Evolutionary conservation across 805 yeast species (phyloP), one percentile per base, ranked within the genome.

Genomic region (Pichia occidentalis): DNA sequence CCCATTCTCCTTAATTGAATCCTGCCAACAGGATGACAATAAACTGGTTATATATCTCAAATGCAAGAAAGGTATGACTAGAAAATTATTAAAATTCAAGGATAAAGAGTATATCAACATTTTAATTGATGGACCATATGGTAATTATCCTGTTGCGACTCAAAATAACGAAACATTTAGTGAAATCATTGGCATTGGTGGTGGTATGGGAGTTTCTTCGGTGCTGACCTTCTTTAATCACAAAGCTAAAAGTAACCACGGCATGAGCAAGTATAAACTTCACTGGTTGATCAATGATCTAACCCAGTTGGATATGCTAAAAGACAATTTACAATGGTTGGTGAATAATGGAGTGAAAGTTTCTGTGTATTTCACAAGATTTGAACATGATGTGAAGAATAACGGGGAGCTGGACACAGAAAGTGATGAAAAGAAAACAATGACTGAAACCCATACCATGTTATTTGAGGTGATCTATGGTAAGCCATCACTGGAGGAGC

Each of bases 91-190:
- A 2, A 31, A 36, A n/a, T n/a, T n/a, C n/a, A n/a, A n/a, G n/a
- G n/a, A n/a, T n/a, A 9, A 17, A 18, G 10, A 19, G 17, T 12
- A 17, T 13, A 39, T 38, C 32, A 61, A 57, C 24, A 52, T 65
- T 2, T 47, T 64, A 10, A 40, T 75, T 4, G 90, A 81, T 51
- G 88, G 88, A 0, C 86, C 87, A 2, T 81, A 82, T 50, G 86
- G 86, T 13, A 26, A 16, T 14, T 31, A 42, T 13, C 42, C 45
- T 13, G 10, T 35, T 26, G 24, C 20, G 4, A 34, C 16, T n/a
- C 18, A 19, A 10, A 24, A 38, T 22, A 40, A 37, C 27, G 19
- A 26, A 12, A 24, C 11, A 11, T 27, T 38, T 24, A 34, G 37
- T 12, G 37, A 37, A 19, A 24, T 43, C 17, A 33, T 49, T 20